Conservation (phyloP, 768 basidiomycete species). For the Terana coerulea region DNA sequence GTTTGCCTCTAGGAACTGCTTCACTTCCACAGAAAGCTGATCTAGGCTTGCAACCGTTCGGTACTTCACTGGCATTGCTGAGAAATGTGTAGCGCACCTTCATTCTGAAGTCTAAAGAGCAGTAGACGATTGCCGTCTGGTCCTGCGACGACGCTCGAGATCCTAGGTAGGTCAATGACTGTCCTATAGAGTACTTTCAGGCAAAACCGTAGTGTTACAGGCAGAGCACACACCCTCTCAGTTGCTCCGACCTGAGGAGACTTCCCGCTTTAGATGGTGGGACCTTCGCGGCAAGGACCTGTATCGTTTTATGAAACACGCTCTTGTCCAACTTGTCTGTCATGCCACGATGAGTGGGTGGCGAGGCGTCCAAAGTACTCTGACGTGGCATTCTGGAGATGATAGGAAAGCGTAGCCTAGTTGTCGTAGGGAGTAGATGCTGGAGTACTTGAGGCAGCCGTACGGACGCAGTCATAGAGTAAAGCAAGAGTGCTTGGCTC, state of each 20-base stretch:
- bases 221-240: conserved; percentile 50
- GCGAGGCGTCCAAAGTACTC: conserved; percentile 13
- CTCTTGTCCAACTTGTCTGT: conserved; percentile 52
- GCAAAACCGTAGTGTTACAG: conserved; percentile 15
- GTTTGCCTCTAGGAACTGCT: conserved; percentile 53
- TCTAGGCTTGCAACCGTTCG: conserved; percentile 50
- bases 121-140: conserved; percentile 58
- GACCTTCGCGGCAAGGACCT: conserved; percentile 66
- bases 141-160: conserved; percentile 52
- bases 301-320: conserved; percentile 61
- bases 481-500: too few relatives aligned
- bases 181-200: conserved; percentile 34
- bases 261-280: conserved; percentile 50
- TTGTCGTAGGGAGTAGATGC: too few relatives aligned
- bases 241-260: conserved; percentile 51
- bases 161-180: conserved; percentile 66
- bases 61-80: conserved; percentile 1
- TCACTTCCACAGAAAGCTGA: conserved; percentile 55
- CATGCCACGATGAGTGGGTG: conserved; percentile 50
- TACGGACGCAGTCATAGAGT: too few relatives aligned
- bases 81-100: conserved; percentile 40
- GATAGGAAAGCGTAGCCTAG: too few relatives aligned
- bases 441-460: too few relatives aligned
- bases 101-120: conserved; percentile 53
- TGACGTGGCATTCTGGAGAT: too few relatives aligned